A percentile compares a stretch with the other conserved stretches of the same genome.
Evolutionary conservation across 225 moss, liverwort and hornwort genomes (phyloP).

Genomic region (Sphagnum tenellum): DNA sequence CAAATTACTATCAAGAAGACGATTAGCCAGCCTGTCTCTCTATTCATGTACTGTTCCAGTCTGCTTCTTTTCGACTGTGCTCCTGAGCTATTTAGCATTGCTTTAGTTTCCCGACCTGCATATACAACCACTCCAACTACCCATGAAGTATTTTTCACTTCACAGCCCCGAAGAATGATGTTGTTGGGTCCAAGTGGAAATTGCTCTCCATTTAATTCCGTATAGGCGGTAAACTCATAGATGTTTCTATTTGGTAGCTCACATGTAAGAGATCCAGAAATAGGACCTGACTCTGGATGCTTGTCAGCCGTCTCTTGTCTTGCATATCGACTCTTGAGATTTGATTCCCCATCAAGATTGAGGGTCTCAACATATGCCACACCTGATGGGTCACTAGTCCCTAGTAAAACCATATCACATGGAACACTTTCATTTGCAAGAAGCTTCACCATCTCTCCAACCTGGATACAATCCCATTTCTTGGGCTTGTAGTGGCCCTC

Average conservation of each 20-base stretch:
- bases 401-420: conserved; percentile 41
- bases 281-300: conserved; percentile 40
- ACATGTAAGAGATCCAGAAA: conserved; percentile 31
- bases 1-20: conserved; percentile 29
- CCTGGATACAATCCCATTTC: conserved; percentile 35
- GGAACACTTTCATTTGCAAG: conserved; percentile 34
- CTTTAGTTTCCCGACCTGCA: conserved; percentile 47
- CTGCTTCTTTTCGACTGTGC: conserved; percentile 42
- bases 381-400: conserved; percentile 32
- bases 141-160: conserved; percentile 44
- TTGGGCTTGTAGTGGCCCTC: conserved; percentile 30
- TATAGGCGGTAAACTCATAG: conserved; percentile 37
- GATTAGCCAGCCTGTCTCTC: conserved; percentile 41
- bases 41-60: conserved; percentile 47
- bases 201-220: conserved; percentile 27
- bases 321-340: conserved; percentile 36
- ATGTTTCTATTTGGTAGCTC: conserved; percentile 42
- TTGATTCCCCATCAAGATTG: conserved; percentile 50
- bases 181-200: conserved; percentile 36
- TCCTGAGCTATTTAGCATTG: conserved; percentile 46
- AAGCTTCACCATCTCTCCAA: conserved; percentile 40
- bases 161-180: conserved; percentile 43
- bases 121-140: conserved; percentile 40
- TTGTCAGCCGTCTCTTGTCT: conserved; percentile 25
- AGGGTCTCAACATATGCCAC: conserved; percentile 38